Conservation (phyloP, 306 rosid genomes). For the Casuarina cunninghamiana region DNA sequence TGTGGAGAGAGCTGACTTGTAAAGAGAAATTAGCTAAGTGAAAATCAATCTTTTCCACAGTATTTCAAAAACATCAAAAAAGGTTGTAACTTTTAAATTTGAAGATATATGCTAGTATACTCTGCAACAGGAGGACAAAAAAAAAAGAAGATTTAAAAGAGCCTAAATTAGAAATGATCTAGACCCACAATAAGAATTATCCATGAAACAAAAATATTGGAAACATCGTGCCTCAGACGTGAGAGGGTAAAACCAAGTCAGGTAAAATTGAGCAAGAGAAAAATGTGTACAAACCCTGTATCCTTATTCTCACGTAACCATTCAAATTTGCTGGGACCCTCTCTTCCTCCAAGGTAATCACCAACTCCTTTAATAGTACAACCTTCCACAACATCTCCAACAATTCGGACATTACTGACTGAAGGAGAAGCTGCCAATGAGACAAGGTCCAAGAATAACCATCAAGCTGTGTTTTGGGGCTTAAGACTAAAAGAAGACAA, state of each 20-base stretch:
- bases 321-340: constrained; percentile 99
- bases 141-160: background rate
- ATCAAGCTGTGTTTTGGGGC: background rate
- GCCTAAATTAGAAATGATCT: constrained; percentile 4
- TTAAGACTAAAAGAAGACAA: background rate
- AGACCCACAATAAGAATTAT: constrained; percentile 3
- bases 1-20: constrained; percentile 21
- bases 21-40: constrained; percentile 7
- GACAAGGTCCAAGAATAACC: background rate
- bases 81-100: background rate
- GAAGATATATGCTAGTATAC: background rate
- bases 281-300: constrained; percentile 62
- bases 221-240: constrained; percentile 22
- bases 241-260: constrained; percentile 7
- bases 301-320: constrained; percentile 74
- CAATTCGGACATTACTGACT: constrained; percentile 66
- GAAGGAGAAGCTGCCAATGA: constrained; percentile 81
- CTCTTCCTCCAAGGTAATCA: constrained; percentile 96
- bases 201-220: constrained; percentile 13
- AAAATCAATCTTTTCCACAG: background rate
- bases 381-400: constrained; percentile 91
- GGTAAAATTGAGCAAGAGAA: constrained; percentile 9
- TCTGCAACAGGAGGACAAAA: background rate
- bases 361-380: constrained; percentile 77
- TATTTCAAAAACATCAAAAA: background rate